These are phyloP conservation scores for Penicillium robsamsonii DNA, from an alignment of 495 filamentous ascomycete species.

Conservation along the genomic window DNA sequence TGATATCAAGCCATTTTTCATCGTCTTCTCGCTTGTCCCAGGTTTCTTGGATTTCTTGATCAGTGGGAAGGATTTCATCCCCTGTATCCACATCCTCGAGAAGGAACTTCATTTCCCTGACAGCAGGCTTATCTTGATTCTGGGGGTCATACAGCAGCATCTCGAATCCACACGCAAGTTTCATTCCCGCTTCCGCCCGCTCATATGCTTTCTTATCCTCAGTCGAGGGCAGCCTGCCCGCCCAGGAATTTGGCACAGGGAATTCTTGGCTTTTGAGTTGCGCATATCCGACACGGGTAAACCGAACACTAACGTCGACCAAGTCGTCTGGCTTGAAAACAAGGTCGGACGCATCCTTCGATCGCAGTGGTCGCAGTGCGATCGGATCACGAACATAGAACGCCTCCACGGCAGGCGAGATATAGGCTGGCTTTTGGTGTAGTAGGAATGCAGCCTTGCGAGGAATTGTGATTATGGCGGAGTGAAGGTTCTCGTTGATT, in stretches of 20 bases:
- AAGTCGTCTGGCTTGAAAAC: conserved; percentile 73
- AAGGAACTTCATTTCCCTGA: conserved; percentile 70
- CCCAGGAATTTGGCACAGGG: conserved; percentile 62
- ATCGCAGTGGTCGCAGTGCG: conserved; percentile 64
- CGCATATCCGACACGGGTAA: conserved; percentile 87
- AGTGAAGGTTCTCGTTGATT: conserved; percentile 68
- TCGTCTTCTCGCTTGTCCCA: conserved; percentile 74
- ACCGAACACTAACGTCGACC: conserved; percentile 71
- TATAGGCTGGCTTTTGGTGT: conserved; percentile 64
- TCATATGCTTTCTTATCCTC: conserved; percentile 39
- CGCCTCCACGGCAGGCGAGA: conserved; percentile 81
- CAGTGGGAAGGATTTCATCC: conserved; percentile 61
- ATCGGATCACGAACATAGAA: conserved; percentile 92
- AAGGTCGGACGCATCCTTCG: conserved; percentile 43
- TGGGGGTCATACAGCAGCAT: conserved; percentile 71
- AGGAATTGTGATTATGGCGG: conserved; percentile 67
- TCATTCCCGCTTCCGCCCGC: conserved; percentile 78
- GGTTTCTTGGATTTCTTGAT: conserved; percentile 61
- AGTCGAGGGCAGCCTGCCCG: conserved; percentile 33
- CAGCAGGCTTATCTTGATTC: conserved; percentile 60
- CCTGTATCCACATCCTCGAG: conserved; percentile 69
- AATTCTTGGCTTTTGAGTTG: conserved; percentile 93
- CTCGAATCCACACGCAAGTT: conserved; percentile 85
- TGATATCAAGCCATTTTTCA: conserved; percentile 92
- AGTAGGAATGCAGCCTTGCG: conserved; percentile 80